Percentiles rank a stretch among this genome's conserved stretches.
phyloP scores from a whole-genome alignment of 78 protist species.

The Dictyostelium intermedium region DNA sequence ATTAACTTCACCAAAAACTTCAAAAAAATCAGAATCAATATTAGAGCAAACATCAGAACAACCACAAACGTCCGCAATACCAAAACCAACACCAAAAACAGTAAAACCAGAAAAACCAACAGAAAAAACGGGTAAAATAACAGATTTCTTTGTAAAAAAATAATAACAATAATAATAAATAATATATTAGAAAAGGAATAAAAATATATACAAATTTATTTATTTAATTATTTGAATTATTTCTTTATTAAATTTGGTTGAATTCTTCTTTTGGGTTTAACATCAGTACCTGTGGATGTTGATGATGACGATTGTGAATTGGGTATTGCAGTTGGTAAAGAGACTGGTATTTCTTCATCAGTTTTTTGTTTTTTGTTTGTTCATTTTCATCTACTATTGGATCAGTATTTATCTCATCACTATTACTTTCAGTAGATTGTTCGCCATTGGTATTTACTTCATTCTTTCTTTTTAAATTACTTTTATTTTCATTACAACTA shows the following conservation, averaged over 20 bases:
- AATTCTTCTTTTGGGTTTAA: constrained; percentile 66
- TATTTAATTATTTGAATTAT: not conserved
- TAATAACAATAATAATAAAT: not conserved
- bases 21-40: not conserved
- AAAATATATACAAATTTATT: not conserved
- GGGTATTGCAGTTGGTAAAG: not conserved
- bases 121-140: not conserved
- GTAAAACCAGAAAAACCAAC: not conserved
- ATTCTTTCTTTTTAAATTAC: constrained; percentile 2
- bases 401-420: not conserved
- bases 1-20: not conserved
- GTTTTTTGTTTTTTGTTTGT: constrained; percentile 6
- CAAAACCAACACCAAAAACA: not conserved
- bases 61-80: not conserved
- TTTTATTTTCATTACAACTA: not conserved
- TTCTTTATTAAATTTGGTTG: constrained; percentile 47
- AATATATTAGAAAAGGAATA: not conserved
- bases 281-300: not conserved
- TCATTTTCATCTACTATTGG: not conserved
- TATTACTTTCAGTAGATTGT: not conserved
- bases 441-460: not conserved
- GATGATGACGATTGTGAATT: not conserved
- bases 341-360: not conserved
- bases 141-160: not conserved
- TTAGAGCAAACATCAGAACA: too few relatives aligned